Percentiles rank a stretch among this genome's conserved stretches.
These are phyloP conservation scores for Coemansia sp. DNA, from an alignment of 192 early-diverging fungal genomes.

Conservation along the genomic window DNA sequence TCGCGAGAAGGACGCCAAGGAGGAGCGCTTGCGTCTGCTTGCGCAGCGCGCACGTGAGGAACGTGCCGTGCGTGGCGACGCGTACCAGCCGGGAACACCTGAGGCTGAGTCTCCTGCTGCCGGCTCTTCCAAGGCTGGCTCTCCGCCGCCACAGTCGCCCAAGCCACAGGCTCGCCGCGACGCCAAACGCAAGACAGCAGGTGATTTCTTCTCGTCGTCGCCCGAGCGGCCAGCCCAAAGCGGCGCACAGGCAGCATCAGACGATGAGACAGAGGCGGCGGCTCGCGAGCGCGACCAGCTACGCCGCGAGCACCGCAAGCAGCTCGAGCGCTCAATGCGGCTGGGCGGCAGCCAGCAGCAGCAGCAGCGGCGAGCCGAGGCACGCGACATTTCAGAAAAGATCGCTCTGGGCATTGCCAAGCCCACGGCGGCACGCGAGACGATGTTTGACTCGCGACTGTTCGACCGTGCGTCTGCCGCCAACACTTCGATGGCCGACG, in stretches of 20 bases:
- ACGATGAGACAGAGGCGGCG: constrained; percentile 39
- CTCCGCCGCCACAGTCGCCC: neutral
- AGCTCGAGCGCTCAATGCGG: constrained; percentile 83
- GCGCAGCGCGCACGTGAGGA: constrained; percentile 97
- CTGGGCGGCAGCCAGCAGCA: constrained; percentile 84
- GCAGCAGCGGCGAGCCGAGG: constrained; percentile 62
- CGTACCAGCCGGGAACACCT: constrained; percentile 7
- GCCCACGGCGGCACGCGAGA: constrained; percentile 83
- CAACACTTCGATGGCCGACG: constrained; percentile 86
- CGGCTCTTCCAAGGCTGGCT: too few species aligned
- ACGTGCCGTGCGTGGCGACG: constrained; percentile 41
- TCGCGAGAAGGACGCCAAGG: constrained; percentile 93
- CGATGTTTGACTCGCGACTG: constrained; percentile 90
- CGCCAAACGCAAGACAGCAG: constrained; percentile 14
- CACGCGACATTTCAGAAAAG: constrained; percentile 97
- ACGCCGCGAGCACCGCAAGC: constrained; percentile 75
- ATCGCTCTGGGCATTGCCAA: constrained; percentile 95
- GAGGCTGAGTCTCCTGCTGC: constrained; percentile 8
- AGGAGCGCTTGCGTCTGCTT: constrained; percentile 80
- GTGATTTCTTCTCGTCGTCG: constrained; percentile 23
- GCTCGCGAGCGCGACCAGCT: constrained; percentile 79
- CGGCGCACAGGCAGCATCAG: constrained; percentile 13
- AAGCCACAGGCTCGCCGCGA: constrained; percentile 6
- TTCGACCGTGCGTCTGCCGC: constrained; percentile 92
- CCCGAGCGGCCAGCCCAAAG: neutral